Conservation (phyloP, 345 rosid genomes). For the Brassica cretica region DNA sequence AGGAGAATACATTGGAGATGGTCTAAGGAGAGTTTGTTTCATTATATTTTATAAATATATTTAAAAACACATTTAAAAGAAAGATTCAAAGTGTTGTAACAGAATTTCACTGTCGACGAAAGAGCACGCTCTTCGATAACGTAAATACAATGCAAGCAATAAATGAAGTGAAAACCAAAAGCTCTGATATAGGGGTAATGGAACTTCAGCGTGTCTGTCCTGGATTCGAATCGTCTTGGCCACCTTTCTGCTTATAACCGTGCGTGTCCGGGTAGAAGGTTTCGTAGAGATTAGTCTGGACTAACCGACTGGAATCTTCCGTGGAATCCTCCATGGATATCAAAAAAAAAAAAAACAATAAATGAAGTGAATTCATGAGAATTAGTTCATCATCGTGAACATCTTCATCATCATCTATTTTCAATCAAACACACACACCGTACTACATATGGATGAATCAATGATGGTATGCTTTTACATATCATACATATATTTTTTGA, state of each 20-base stretch:
- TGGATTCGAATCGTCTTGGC: no score
- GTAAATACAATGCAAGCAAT: constrained; percentile 45
- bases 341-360: no score
- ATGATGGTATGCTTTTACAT: constrained; percentile 30
- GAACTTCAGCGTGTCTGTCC: no score
- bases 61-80: not conserved
- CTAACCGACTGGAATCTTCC: no score
- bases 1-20: no score
- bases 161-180: constrained; percentile 31
- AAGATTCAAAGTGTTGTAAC: not conserved
- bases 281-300: no score
- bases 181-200: no score
- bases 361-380: constrained; percentile 40
- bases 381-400: constrained; percentile 36
- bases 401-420: constrained; percentile 34
- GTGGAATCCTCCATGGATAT: no score
- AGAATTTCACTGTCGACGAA: constrained; percentile 42
- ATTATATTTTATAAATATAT: no score
- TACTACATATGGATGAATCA: constrained; percentile 30
- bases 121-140: constrained; percentile 53
- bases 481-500: not conserved
- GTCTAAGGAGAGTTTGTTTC: not conserved
- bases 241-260: no score
- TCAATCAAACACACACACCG: constrained; percentile 36
- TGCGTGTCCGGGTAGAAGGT: no score